phyloP scores from a whole-genome alignment of 2,329 filamentous ascomycete species.

The Ophiostoma ips region DNA sequence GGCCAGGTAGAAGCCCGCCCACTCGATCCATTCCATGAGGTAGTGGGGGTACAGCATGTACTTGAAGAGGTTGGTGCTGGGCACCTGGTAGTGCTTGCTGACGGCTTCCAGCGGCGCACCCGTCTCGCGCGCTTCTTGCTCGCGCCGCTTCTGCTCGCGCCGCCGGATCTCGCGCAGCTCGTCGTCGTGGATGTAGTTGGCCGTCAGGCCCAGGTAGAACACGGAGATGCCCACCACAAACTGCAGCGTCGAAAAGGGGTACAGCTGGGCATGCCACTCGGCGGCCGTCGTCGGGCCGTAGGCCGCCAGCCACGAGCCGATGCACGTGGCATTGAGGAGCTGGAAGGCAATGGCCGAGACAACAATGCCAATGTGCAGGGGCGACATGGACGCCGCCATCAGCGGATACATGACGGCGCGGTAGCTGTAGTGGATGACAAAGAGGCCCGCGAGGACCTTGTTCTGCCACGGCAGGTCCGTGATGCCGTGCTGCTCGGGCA shows the following conservation, averaged over 20 bases:
- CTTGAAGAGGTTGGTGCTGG: conserved; percentile 67
- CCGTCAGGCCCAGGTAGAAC: conserved; percentile 62
- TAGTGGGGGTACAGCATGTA: conserved; percentile 86
- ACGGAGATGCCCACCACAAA: conserved; percentile 54
- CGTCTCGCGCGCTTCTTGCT: conserved; percentile 19
- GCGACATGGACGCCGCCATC: conserved; percentile 83
- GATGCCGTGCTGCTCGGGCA: conserved; percentile 46
- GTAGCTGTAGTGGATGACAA: conserved; percentile 77
- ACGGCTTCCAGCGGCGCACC: conserved; percentile 26
- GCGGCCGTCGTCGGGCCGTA: conserved; percentile 54
- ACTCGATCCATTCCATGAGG: conserved; percentile 93
- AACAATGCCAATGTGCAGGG: conserved; percentile 62
- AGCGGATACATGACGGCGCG: conserved; percentile 73
- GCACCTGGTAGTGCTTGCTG: conserved; percentile 78
- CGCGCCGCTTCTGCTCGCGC: conserved; percentile 33
- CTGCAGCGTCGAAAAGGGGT: conserved; percentile 24
- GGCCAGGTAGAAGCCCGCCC: conserved; percentile 76
- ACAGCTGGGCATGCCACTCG: conserved; percentile 26
- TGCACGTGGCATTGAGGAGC: conserved; percentile 59
- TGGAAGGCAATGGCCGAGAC: conserved; percentile 57
- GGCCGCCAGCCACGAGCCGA: conserved; percentile 74
- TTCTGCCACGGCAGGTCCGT: conserved; percentile 59
- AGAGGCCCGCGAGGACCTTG: conserved; percentile 58
- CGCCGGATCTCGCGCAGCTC: conserved; percentile 76
- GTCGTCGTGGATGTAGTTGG: conserved; percentile 83